A percentile compares a stretch with the other conserved stretches of the same genome.
These are phyloP conservation scores for Rhodotorula sp. DNA, from an alignment of 1,284 basidiomycete species.

Conservation along the genomic window DNA sequence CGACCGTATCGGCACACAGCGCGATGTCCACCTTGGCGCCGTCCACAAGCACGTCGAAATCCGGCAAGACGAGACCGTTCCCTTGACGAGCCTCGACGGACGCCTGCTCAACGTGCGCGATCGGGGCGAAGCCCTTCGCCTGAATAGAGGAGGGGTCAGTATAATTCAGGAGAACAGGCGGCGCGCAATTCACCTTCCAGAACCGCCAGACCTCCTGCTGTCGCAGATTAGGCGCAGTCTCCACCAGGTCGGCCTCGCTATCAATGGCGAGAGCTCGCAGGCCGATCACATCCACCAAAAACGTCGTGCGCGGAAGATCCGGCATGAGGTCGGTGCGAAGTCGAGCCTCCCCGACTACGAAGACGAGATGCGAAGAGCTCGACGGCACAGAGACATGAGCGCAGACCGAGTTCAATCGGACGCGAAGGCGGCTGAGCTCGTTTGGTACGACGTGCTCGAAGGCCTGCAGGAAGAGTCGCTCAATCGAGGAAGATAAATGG, in stretches of 20 bases:
- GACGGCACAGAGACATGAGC: slow-evolving; percentile 62
- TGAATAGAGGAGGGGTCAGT: not conserved
- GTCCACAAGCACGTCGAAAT: slow-evolving; percentile 27
- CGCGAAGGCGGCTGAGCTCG: slow-evolving; percentile 70
- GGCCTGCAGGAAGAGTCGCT: slow-evolving; percentile 55
- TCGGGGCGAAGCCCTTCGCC: slow-evolving; percentile 25
- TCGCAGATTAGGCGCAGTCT: not conserved
- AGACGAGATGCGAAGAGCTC: slow-evolving; percentile 63
- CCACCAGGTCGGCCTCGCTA: slow-evolving; percentile 26
- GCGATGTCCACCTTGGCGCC: slow-evolving; percentile 44
- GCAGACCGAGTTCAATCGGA: slow-evolving; percentile 70
- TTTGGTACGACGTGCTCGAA: slow-evolving; percentile 92
- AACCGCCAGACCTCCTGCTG: not conserved
- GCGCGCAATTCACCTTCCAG: not conserved
- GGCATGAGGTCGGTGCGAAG: slow-evolving; percentile 71
- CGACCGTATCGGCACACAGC: slow-evolving; percentile 53
- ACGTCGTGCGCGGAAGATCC: slow-evolving; percentile 59
- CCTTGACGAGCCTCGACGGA: slow-evolving; percentile 12
- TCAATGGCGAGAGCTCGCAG: slow-evolving; percentile 64
- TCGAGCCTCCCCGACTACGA: slow-evolving; percentile 65
- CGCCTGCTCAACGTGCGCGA: slow-evolving; percentile 5
- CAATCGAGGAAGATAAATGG: not conserved
- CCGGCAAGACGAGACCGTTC: slow-evolving; percentile 27
- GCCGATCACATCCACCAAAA: slow-evolving; percentile 57
- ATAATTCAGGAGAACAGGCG: not conserved